These are phyloP conservation scores for Saccharum hybrid DNA, from an alignment of 202 grass and related monocot species.

Conservation along the genomic window DNA sequence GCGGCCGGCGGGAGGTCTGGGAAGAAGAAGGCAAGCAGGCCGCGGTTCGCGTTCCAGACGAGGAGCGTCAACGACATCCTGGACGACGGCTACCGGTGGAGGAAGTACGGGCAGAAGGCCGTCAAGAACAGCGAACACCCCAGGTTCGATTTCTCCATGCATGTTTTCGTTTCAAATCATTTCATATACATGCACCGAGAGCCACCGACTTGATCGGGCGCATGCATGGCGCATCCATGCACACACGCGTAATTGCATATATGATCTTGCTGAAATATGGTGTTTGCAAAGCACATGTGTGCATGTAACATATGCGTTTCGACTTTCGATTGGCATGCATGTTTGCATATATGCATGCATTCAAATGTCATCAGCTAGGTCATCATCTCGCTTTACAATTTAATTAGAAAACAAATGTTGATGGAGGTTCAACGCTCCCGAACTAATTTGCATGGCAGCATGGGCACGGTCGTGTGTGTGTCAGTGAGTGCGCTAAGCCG, in stretches of 20 bases:
- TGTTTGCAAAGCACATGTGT: too few species aligned
- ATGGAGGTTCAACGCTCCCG: conserved; percentile 43
- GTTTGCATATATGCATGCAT: neutral
- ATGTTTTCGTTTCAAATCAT: neutral
- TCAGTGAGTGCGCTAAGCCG: neutral
- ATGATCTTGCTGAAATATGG: too few species aligned
- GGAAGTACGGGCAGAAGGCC: conserved; percentile 91
- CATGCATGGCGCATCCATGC: too few species aligned
- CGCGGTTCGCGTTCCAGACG: conserved; percentile 87
- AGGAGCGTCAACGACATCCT: conserved; percentile 83
- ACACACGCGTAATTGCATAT: too few species aligned
- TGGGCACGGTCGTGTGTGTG: neutral
- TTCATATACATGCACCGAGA: too few species aligned
- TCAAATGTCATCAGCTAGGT: neutral
- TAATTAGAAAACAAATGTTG: neutral
- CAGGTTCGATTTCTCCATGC: conserved; percentile 47
- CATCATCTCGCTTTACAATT: neutral
- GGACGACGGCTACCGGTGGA: conserved; percentile 87
- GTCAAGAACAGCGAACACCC: conserved; percentile 82
- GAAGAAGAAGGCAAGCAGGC: conserved; percentile 66
- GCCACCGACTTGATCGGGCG: too few species aligned
- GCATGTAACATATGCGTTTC: too few species aligned
- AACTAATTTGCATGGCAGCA: conserved; percentile 12
- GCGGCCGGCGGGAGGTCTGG: conserved; percentile 10
- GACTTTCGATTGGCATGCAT: too few species aligned